phyloP scores from a whole-genome alignment of 2,329 filamentous ascomycete species.

The Ciborinia camelliae region DNA sequence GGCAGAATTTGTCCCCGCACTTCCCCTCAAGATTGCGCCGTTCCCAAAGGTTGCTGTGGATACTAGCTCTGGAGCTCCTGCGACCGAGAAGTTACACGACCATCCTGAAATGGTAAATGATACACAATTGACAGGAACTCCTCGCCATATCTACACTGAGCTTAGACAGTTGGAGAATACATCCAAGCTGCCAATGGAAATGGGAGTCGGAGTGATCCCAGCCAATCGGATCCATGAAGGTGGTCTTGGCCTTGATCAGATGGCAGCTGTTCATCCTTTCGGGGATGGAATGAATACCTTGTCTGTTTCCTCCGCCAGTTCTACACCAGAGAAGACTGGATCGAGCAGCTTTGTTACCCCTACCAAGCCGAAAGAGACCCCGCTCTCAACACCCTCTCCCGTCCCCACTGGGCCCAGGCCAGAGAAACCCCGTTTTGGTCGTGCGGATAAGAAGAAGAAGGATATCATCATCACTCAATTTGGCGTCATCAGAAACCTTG shows the following conservation, averaged over 20 bases:
- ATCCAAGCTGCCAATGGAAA: neutral
- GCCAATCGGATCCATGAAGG: neutral
- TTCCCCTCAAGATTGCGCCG: neutral
- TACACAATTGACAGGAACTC: neutral
- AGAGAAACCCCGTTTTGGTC: constrained; percentile 2
- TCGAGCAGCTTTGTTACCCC: neutral
- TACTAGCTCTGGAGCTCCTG: neutral
- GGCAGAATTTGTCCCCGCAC: constrained; percentile 13
- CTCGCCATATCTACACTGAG: too few species aligned
- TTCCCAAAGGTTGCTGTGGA: neutral
- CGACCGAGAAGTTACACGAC: neutral
- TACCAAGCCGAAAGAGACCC: neutral
- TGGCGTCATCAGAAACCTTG: constrained; percentile 23
- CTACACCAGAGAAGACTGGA: neutral
- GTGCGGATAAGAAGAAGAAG: constrained; percentile 22
- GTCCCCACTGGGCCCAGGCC: neutral
- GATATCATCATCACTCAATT: constrained; percentile 25
- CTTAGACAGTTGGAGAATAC: neutral
- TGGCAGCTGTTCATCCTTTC: neutral
- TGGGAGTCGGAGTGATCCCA: neutral
- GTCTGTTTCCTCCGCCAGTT: neutral
- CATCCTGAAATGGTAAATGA: neutral
- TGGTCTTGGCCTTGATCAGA: neutral
- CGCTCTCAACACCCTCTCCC: neutral
- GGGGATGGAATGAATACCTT: neutral